Evolutionary conservation across 805 yeast genomes (phyloP).

Genomic region (Wickerhamiella occidentalis): DNA sequence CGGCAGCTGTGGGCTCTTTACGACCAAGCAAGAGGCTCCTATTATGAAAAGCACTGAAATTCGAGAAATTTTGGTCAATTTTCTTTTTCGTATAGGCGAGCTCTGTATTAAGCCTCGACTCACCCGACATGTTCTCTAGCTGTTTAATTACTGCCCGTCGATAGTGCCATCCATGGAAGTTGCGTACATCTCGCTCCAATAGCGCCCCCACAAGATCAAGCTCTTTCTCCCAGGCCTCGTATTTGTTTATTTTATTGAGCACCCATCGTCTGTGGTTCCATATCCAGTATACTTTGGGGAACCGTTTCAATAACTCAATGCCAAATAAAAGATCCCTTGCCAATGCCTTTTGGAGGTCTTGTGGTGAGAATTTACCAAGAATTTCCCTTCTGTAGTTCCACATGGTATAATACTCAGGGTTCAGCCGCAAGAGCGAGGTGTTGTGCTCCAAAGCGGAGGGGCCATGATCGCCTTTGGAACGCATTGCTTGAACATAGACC

Average conservation of each 20-base stretch:
- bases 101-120: constrained; percentile 35
- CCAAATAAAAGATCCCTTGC: constrained; percentile 50
- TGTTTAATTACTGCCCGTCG: constrained; percentile 52
- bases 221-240: constrained; percentile 57
- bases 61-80: constrained; percentile 75
- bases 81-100: constrained; percentile 64
- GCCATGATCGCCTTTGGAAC: constrained; percentile 18
- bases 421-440: constrained; percentile 43
- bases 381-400: constrained; percentile 87
- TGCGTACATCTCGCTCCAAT: constrained; percentile 62
- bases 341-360: constrained; percentile 29
- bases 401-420: constrained; percentile 78
- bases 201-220: constrained; percentile 55
- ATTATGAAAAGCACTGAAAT: constrained; percentile 94
- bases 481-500: constrained; percentile 25
- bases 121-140: constrained; percentile 21
- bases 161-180: constrained; percentile 94
- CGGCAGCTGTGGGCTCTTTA: constrained; percentile 25
- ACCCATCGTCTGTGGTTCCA: constrained; percentile 93
- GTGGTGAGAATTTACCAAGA: constrained; percentile 27
- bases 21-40: constrained; percentile 52
- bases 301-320: constrained; percentile 43
- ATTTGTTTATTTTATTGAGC: constrained; percentile 30
- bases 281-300: constrained; percentile 91
- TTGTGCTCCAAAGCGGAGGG: constrained; percentile 37